Percentiles rank a stretch among this genome's conserved stretches.
Conservation (phyloP, 371 early-diverging fungal species). For the Thermomucor indicae-seudaticae region DNA sequence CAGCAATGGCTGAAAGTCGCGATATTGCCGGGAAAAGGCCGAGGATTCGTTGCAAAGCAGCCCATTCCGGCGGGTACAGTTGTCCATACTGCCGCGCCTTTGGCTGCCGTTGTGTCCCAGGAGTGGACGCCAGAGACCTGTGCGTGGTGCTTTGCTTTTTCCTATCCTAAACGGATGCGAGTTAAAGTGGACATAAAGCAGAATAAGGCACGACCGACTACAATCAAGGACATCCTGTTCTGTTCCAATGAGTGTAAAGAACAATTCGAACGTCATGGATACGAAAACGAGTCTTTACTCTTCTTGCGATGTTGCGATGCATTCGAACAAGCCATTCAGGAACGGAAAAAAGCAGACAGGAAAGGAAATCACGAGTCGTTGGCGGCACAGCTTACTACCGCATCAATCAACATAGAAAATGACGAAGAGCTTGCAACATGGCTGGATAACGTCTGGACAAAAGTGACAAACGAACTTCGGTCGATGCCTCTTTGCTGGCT, state of each 20-base stretch:
- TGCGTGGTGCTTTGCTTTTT: conserved; percentile 32
- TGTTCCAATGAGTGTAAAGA: conserved; percentile 29
- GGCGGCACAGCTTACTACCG: not conserved
- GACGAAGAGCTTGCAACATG: conserved; percentile 7
- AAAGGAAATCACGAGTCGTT: conserved; percentile 6
- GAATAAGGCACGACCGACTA: not conserved
- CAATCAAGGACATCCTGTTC: conserved; percentile 17
- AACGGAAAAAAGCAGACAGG: not conserved
- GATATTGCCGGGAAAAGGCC: conserved; percentile 29
- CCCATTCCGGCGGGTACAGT: conserved; percentile 21
- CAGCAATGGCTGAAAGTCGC: conserved; percentile 2
- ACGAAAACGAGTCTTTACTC: conserved; percentile 7
- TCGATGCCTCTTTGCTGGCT: not conserved
- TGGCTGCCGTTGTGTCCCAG: conserved; percentile 29
- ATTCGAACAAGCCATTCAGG: conserved; percentile 7
- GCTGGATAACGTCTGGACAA: conserved; percentile 26
- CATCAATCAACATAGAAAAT: not conserved
- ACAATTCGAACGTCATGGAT: conserved; percentile 1
- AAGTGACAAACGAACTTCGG: not conserved
- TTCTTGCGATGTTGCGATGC: not conserved
- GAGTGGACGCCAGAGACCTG: conserved; percentile 44
- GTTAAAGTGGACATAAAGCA: conserved; percentile 11
- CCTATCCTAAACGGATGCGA: conserved; percentile 32
- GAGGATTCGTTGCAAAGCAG: conserved; percentile 25
- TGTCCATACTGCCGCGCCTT: conserved; percentile 23